Base-by-base conservation (phyloP, 2,329 filamentous ascomycete species). In the Fusarium pseudograminearum region DNA sequence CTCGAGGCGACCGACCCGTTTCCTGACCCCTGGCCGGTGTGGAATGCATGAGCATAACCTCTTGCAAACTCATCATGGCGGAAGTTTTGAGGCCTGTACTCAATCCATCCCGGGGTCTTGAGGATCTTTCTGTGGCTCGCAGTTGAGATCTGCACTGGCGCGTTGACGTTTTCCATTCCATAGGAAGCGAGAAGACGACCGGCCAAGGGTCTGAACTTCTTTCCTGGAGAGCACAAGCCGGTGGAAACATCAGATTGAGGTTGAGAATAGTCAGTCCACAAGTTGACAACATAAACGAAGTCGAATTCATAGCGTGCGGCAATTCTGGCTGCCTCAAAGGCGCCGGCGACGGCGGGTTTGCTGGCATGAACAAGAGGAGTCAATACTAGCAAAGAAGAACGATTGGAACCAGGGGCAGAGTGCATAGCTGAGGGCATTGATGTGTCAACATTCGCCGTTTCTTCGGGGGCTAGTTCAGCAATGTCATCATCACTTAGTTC, bases 401-500 rank as follows among this genome's bases (percentile, higher is more conserved):
- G 65, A 46, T 73, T 65, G 8, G 75, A 71, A 8, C 73, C 66
- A 14, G 72, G 66, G 20, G 65, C 75, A 8, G 71, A 70, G 41
- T 61, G 69, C 61, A 67, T 73, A 8, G 61, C 62, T 42, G 70
- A 73, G 45, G 69, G 57, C 14, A 54, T 55, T 18, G 61, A 48
- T 41, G 67, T 42, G 22, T 61, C 53, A 8, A 62, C 52, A 12
- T 71, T 55, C 6, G 58, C 38, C 4, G 66, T 60, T 28, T 70
- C 73, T 15, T 74, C 74, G 4, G 73, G 73, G 1, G 73, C 65
- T 18, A 64, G 77, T 69, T 89, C 87, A 11, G 86, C 85, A 64
- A 89, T 86, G 57, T 89, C 87, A 31, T 89, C 86, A 62, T 89
- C 86, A 59, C 82, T 85, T 8, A 89, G 78, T 22, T 81, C 80